These are phyloP conservation scores for Trichoderma asperellum DNA, from an alignment of 2,329 filamentous ascomycete genomes.

Conservation along the genomic window DNA sequence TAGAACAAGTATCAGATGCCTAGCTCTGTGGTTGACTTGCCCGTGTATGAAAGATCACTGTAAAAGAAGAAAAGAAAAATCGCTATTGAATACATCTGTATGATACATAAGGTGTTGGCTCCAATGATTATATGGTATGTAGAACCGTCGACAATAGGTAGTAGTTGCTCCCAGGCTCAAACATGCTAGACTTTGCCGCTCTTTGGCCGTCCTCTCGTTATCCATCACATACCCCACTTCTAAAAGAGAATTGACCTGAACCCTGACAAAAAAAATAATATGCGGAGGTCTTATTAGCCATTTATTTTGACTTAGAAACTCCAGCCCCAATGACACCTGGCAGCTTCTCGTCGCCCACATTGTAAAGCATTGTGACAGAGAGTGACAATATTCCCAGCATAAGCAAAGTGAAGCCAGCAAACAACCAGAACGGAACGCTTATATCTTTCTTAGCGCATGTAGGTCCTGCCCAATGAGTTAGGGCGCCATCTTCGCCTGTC, in stretches of 20 bases:
- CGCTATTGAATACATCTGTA: slow-evolving; percentile 25
- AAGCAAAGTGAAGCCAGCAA: slow-evolving; percentile 73
- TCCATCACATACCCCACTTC: slow-evolving; percentile 32
- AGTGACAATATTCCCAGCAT: slow-evolving; percentile 70
- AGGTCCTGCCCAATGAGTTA: slow-evolving; percentile 78
- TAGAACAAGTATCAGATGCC: background rate
- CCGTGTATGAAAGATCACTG: background rate
- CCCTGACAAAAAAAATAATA: background rate
- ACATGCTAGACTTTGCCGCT: slow-evolving; percentile 8
- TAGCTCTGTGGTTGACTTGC: slow-evolving; percentile 1
- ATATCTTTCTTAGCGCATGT: slow-evolving; percentile 92
- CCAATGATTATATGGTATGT: slow-evolving; percentile 12
- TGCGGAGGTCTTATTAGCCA: background rate
- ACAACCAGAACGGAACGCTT: slow-evolving; percentile 85
- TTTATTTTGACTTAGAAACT: slow-evolving; percentile 70
- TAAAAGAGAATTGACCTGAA: background rate
- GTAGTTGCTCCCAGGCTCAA: slow-evolving; percentile 4
- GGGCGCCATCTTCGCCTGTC: slow-evolving; percentile 57
- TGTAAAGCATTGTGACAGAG: slow-evolving; percentile 77
- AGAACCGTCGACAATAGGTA: slow-evolving; percentile 6
- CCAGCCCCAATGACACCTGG: slow-evolving; percentile 96
- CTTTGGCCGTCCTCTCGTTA: background rate
- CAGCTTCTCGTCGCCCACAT: slow-evolving; percentile 82
- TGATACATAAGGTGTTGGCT: slow-evolving; percentile 18
- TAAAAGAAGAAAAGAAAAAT: background rate